phyloP scores from a whole-genome alignment of 768 basidiomycete species.

The Lyophyllum semitale region DNA sequence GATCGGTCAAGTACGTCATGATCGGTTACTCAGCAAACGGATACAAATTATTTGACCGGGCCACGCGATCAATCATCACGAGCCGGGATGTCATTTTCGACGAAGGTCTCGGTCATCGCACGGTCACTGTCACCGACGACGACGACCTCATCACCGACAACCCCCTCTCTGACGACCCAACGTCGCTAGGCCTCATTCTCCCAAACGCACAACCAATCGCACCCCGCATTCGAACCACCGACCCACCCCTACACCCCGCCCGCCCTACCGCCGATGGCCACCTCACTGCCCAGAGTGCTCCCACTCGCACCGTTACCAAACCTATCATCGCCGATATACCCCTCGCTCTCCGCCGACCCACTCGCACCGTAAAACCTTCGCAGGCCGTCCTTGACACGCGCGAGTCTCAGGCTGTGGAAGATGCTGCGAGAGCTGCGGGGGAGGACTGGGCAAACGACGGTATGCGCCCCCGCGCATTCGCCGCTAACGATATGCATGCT shows the following conservation, averaged over 20 bases:
- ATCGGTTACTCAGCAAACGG: slow-evolving; percentile 18
- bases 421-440: neutral
- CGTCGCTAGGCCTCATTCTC: neutral
- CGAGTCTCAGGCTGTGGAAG: neutral
- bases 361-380: neutral
- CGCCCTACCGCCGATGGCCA: no score
- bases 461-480: neutral
- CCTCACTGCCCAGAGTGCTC: no score
- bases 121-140: neutral
- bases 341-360: no score
- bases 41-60: slow-evolving; percentile 16
- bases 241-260: neutral
- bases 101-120: slow-evolving; percentile 16
- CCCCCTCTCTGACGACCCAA: neutral
- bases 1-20: slow-evolving; percentile 18
- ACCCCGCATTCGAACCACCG: neutral
- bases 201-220: neutral
- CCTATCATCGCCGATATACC: no score
- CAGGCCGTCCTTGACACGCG: neutral
- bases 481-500: neutral
- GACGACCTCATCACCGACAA: neutral
- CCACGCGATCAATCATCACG: slow-evolving; percentile 8
- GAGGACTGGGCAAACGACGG: no score
- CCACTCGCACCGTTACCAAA: no score
- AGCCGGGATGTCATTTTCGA: slow-evolving; percentile 23